Percentiles rank a stretch among this genome's conserved stretches.
Evolutionary conservation across 176 grass and related monocot genomes (phyloP).

Genomic region (Zoysia pacifica): DNA sequence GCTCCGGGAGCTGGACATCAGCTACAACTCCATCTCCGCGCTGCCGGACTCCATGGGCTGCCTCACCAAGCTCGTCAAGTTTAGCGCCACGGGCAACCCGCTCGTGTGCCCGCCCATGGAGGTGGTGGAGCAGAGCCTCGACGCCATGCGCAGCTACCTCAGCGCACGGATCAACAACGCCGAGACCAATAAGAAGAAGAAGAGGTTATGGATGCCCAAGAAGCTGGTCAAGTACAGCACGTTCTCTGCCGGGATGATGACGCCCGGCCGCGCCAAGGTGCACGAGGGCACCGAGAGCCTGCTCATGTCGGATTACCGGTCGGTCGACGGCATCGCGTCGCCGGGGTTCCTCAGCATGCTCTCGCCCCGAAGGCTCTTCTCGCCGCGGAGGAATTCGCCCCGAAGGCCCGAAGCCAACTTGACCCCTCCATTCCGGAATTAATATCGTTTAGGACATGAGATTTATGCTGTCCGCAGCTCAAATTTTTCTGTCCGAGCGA

Average conservation of each 20-base stretch:
- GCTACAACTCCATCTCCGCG: conserved; percentile 79
- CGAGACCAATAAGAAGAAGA: conserved; percentile 40
- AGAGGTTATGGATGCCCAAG: conserved; percentile 57
- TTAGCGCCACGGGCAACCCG: conserved; percentile 78
- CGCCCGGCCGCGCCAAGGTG: conserved; percentile 34
- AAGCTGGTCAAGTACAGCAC: conserved; percentile 69
- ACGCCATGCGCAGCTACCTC: conserved; percentile 74
- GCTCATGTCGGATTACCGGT: conserved; percentile 69
- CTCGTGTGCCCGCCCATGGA: conserved; percentile 75
- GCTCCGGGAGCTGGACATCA: conserved; percentile 89
- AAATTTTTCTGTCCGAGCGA: too few relatives aligned
- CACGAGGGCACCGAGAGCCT: conserved; percentile 52
- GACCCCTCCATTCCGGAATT: too few relatives aligned
- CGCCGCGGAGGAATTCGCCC: conserved; percentile 51
- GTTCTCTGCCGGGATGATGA: conserved; percentile 55
- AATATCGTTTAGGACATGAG: too few relatives aligned
- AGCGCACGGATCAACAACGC: conserved; percentile 63
- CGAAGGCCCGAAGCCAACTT: too few relatives aligned
- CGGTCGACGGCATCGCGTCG: conserved; percentile 65
- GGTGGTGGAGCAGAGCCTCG: conserved; percentile 73
- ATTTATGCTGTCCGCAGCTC: too few relatives aligned
- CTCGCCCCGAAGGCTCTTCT: conserved; percentile 85
- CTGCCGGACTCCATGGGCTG: conserved; percentile 87
- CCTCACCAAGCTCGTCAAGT: conserved; percentile 69
- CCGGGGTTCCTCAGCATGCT: conserved; percentile 69